Evolutionary conservation across 352 stramenopile species (phyloP), one percentile per base, ranked within the genome.

Genomic region (Phytophthora pluvialis): DNA sequence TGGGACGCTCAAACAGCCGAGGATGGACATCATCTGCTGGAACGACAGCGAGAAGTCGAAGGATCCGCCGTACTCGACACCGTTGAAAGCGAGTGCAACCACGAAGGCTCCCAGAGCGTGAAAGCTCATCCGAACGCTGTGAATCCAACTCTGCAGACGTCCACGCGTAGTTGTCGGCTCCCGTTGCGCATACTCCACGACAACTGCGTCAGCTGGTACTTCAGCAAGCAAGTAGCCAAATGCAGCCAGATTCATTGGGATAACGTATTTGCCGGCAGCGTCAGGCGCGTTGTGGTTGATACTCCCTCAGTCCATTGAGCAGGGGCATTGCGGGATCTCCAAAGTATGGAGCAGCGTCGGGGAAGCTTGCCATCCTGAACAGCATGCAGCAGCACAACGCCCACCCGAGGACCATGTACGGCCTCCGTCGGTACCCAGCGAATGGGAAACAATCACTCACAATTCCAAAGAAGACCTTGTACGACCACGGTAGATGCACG

Each of bases 161-260:
- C 77, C 77, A 47, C 80, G 64, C 28, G 70, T 67, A 2, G 67
- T 68, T 8, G 82, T 56, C 7, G 70, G 78, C 36, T 89, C 76
- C n/a, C 76, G 72, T 43, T 86, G 64, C 49, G 73, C 67, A 47
- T 74, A 68, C 72, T 90, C 77, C 6, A 89, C 78, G 10, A 88
- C 71, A 50, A 89, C 71, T 13, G 82, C 77, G 53, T 88, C 80
- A 3, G 77, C 77, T 1, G 80, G 65, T 15, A 83, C 76, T 12
- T 88, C 80, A 32, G 66, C 70, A 4, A 83, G 15, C 7, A 86
- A 51, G 39, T 81, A 89, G 6, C 80, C 77, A 36, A 86, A 80
- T 1, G 73, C 72, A 5, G 77, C 70, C 7, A 89, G 45, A 75
- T 85, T 86, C 77, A 87, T 81, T 12, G 72, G 70, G 31, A 86